A percentile compares a stretch with the other conserved stretches of the same genome.
Evolutionary conservation across 2,329 filamentous ascomycete genomes (phyloP).

Genomic region (Dactylellina cionopaga): DNA sequence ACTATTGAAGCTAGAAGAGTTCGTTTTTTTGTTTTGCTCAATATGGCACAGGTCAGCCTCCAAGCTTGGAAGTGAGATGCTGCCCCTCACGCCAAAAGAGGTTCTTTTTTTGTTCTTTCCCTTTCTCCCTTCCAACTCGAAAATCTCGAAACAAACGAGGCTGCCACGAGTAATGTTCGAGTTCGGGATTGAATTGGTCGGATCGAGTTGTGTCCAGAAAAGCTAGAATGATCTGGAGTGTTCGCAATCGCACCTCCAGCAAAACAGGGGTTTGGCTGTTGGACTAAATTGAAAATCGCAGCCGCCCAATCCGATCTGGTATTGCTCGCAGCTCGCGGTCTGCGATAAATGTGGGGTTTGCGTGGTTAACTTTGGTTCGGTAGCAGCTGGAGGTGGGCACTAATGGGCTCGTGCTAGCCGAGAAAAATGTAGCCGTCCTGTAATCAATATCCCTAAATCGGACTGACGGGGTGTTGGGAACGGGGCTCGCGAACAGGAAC

Average conservation of each 20-base stretch:
- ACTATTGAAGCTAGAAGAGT: not conserved
- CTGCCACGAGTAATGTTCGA: not conserved
- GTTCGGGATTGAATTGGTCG: not conserved
- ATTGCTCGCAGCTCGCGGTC: constrained; percentile 10
- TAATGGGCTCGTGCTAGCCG: not conserved
- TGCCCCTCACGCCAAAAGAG: not conserved
- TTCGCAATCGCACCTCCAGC: constrained; percentile 12
- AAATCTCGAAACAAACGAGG: not conserved
- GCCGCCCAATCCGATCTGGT: constrained; percentile 6
- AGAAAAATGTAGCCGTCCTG: not conserved
- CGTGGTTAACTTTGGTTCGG: not conserved
- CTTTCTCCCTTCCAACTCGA: not conserved
- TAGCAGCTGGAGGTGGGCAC: too few species aligned
- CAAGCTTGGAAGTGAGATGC: not conserved
- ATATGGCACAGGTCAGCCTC: not conserved
- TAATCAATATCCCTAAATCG: not conserved
- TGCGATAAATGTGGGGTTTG: constrained; percentile 6
- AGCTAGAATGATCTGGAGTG: not conserved
- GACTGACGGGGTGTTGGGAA: too few species aligned
- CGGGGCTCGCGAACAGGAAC: constrained; percentile 1
- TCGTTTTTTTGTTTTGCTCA: not conserved
- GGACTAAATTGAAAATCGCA: not conserved
- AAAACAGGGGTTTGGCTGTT: not conserved
- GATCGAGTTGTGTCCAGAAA: not conserved
- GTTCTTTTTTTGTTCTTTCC: not conserved